Percentiles rank a stretch among this genome's conserved stretches.
Evolutionary conservation across 2,329 filamentous ascomycete species (phyloP).

Genomic region (Blastomyces emzantsi): DNA sequence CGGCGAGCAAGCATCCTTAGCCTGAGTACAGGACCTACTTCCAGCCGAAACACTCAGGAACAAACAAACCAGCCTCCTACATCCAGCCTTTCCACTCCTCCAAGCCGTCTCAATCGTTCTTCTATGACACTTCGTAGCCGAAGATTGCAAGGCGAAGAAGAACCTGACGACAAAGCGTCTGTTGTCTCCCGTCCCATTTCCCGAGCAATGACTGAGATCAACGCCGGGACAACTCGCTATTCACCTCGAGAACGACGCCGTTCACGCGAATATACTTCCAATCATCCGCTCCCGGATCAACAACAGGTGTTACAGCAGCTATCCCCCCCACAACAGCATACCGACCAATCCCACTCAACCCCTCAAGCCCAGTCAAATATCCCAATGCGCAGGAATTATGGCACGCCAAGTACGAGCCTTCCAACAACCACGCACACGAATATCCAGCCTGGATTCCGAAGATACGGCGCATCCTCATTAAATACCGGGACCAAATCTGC

Average conservation of each 20-base stretch:
- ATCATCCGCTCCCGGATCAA: conserved; percentile 22
- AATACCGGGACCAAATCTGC: conserved; percentile 11
- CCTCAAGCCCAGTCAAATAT: conserved; percentile 28
- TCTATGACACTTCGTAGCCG: conserved; percentile 33
- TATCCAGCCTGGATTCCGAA: conserved; percentile 35
- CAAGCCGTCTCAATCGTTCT: conserved; percentile 33
- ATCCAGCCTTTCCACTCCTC: conserved; percentile 23
- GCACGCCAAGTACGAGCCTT: conserved; percentile 27
- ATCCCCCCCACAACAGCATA: conserved; percentile 13
- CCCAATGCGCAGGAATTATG: conserved; percentile 31
- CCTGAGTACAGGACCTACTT: conserved; percentile 17
- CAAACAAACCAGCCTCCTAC: conserved; percentile 23
- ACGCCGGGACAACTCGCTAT: conserved; percentile 22
- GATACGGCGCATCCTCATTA: conserved; percentile 21
- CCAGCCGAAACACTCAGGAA: conserved; percentile 22
- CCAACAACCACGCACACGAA: conserved; percentile 31
- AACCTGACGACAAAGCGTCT: conserved; percentile 24
- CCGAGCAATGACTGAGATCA: conserved; percentile 36
- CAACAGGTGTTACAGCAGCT: conserved; percentile 18
- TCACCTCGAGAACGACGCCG: conserved; percentile 26
- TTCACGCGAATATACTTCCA: conserved; percentile 22
- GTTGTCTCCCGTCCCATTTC: conserved; percentile 32
- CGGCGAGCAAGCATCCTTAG: conserved; percentile 33
- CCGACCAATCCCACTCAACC: conserved; percentile 18
- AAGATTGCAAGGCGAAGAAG: conserved; percentile 31